Evolutionary conservation across 768 basidiomycete genomes (phyloP), one percentile per base, ranked within the genome.

Genomic region (Amanita brunnescens): DNA sequence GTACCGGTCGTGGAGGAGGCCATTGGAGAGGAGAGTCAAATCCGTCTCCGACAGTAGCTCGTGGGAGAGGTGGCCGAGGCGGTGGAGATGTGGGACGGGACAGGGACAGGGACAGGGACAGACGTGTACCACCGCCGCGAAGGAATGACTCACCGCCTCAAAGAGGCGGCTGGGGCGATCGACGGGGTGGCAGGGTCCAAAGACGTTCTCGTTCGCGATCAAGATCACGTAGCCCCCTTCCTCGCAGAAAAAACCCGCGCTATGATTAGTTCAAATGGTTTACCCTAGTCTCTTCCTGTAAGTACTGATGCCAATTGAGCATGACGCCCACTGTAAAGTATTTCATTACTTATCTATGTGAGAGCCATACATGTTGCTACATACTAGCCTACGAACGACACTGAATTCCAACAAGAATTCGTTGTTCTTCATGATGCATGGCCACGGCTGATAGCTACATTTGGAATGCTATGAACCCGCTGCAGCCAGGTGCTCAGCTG

Each of bases 1-100:
- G 62, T 14, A 53, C 60, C 32, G 65, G 65, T 5, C 64, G 68
- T 39, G 64, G 81, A 40, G 79, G 81, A 35, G 85, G 85, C 0
- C 85, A 87, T 64, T 88, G 85, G 84, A 74, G 87, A 38, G 87
- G 86, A 0, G 81, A 75, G 13, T 85, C 86, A 1, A 76, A 80
- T 57, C 70, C 70, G 1, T 70, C 72, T 5, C 67, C 69, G 6
- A 64, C 67, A 30, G 70, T 70, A 23, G 66, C 68, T 24, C 68
- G 77, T 30, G 70, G 78, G 30, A 67, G 76, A 2, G 72, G 76
- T 3, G 72, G 73, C 33, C 63, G 67, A 34, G 63, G 67, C 10
- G 61, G 66, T 29, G 60, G 62, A 35, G 59, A 61, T 33, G 71
- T 64, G 7, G 66, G 60, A 66, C 49, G 63, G 12, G 70, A 70